Evolutionary conservation across 2,329 filamentous ascomycete species (phyloP).

Genomic region (Fusarium sacchari): DNA sequence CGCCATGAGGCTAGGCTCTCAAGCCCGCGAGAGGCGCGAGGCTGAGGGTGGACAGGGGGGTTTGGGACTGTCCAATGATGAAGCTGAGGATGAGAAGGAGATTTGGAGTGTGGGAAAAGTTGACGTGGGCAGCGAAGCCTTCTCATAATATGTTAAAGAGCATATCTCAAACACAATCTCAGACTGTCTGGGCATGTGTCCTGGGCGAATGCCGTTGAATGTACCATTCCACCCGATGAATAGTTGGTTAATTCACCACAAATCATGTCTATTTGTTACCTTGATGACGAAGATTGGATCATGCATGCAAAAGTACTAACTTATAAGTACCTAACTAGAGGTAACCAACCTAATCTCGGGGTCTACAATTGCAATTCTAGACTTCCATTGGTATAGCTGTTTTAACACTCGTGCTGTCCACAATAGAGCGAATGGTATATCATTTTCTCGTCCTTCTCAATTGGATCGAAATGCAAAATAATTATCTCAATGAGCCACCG

Average conservation of each 20-base stretch:
- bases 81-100: slow-evolving; percentile 93
- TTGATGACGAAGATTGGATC: not conserved
- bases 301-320: not conserved
- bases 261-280: not conserved
- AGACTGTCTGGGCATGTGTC: not conserved
- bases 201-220: not conserved
- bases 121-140: slow-evolving; percentile 59
- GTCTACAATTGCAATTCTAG: not conserved
- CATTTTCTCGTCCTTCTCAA: not conserved
- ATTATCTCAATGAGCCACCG: not conserved
- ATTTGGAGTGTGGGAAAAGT: slow-evolving; percentile 95
- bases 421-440: not conserved
- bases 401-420: not conserved
- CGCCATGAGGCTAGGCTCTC: slow-evolving; percentile 82
- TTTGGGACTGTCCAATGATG: slow-evolving; percentile 86
- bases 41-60: slow-evolving; percentile 91
- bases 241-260: not conserved
- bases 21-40: slow-evolving; percentile 88
- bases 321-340: no score
- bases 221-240: not conserved
- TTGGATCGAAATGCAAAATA: not conserved
- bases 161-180: not conserved
- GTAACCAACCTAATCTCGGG: not conserved
- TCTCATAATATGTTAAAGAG: slow-evolving; percentile 18
- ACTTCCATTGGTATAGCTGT: not conserved